Conservation (phyloP, 225 moss, liverwort and hornwort genomes). For the Pleurozium schreberi region DNA sequence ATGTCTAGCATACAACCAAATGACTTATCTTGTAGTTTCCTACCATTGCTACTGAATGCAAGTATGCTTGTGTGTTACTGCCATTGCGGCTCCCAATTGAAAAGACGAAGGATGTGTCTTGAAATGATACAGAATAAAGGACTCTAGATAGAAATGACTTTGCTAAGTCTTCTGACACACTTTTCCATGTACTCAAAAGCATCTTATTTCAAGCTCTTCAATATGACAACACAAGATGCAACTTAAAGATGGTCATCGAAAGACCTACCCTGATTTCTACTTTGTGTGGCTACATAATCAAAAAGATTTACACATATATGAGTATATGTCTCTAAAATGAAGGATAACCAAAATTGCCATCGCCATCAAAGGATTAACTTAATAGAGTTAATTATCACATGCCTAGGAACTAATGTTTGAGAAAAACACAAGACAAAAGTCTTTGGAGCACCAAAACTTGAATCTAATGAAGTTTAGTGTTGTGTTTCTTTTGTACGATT, state of each 20-base stretch:
- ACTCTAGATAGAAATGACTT: fast-evolving
- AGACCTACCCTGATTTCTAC: fast-evolving
- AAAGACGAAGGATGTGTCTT: fast-evolving
- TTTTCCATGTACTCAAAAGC: fast-evolving
- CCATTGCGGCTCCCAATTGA: fast-evolving
- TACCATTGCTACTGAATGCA: fast-evolving
- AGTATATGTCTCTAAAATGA: fast-evolving
- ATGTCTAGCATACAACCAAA: no score
- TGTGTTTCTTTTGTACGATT: no score
- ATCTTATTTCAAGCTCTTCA: neutral
- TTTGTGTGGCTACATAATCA: fast-evolving
- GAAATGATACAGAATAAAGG: neutral
- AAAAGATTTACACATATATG: neutral
- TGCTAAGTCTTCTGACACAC: fast-evolving
- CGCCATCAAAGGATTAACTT: no score
- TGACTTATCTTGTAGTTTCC: neutral
- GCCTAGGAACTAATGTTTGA: no score
- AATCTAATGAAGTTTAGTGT: no score
- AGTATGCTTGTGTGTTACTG: fast-evolving
- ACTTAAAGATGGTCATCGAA: neutral
- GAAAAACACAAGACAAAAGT: no score
- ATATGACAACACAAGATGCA: fast-evolving
- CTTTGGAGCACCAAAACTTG: no score
- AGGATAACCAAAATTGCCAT: fast-evolving
- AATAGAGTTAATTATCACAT: no score